Evolutionary conservation across 1,139 yeast species (phyloP).

Genomic region (Suhomyces kunorum): DNA sequence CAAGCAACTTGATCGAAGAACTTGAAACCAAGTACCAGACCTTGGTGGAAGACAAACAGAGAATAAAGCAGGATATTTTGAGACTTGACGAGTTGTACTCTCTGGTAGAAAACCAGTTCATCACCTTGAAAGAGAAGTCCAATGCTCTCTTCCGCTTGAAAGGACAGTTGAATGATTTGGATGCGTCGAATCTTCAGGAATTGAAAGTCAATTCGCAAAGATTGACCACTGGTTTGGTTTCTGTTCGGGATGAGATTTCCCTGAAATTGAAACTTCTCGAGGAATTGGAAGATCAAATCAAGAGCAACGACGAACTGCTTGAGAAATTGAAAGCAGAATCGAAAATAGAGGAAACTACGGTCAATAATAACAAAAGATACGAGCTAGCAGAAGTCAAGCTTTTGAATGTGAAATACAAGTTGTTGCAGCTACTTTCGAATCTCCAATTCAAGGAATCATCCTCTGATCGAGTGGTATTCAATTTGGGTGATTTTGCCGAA

Average conservation of each 20-base stretch:
- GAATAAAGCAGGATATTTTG: conserved; percentile 25
- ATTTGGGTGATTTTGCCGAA: conserved; percentile 17
- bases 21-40: conserved; percentile 31
- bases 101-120: conserved; percentile 17
- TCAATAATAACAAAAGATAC: conserved; percentile 27
- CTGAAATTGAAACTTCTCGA: conserved; percentile 16
- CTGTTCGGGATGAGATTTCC: conserved; percentile 15
- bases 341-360: conserved; percentile 17
- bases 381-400: conserved; percentile 27
- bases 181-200: conserved; percentile 9
- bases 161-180: conserved; percentile 21
- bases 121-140: conserved; percentile 26
- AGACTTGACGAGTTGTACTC: conserved; percentile 20
- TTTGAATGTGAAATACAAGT: conserved; percentile 25
- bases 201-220: conserved; percentile 20
- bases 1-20: conserved; percentile 38
- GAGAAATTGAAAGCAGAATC: conserved; percentile 19
- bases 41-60: conserved; percentile 29
- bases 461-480: conserved; percentile 16
- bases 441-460: conserved; percentile 20
- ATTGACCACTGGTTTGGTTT: conserved; percentile 18
- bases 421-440: conserved; percentile 27
- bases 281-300: conserved; percentile 17
- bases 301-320: conserved; percentile 8
- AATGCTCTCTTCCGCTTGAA: conserved; percentile 23